A percentile compares a stretch with the other conserved stretches of the same genome.
Conservation (phyloP, 352 stramenopile genomes). For the Pythium folliculosum region DNA sequence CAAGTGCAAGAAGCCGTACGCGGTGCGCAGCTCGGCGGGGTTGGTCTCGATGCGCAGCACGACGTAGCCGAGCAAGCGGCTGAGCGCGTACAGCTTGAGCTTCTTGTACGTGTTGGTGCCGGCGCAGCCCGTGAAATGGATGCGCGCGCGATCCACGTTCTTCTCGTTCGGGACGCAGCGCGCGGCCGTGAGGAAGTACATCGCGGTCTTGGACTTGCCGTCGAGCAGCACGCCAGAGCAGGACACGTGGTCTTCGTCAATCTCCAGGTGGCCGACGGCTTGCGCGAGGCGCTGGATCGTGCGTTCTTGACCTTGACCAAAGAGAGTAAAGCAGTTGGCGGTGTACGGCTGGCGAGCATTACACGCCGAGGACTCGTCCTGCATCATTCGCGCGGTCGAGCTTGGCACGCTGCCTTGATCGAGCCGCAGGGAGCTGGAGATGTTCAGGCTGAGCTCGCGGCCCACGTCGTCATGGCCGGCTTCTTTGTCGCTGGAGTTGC, state of each 20-base stretch:
- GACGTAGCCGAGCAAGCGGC: conserved; percentile 30
- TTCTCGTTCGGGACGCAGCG: conserved; percentile 31
- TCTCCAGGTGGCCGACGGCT: conserved; percentile 2
- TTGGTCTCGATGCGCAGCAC: conserved; percentile 30
- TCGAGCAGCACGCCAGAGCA: conserved; percentile 32
- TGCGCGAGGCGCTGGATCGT: not conserved
- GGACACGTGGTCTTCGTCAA: not conserved
- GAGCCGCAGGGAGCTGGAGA: too few species aligned
- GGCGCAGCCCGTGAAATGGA: conserved; percentile 26
- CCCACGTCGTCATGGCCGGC: too few species aligned
- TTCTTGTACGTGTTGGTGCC: conserved; percentile 28
- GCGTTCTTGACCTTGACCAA: not conserved
- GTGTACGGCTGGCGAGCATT: not conserved
- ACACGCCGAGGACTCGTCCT: not conserved
- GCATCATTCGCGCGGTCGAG: not conserved
- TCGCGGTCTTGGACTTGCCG: conserved; percentile 13
- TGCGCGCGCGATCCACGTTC: conserved; percentile 12
- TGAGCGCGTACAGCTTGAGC: conserved; percentile 30
- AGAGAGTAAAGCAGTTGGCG: not conserved
- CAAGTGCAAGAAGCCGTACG: conserved; percentile 30
- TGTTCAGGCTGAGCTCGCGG: too few species aligned
- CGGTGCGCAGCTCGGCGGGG: conserved; percentile 15
- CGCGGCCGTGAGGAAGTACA: conserved; percentile 37
- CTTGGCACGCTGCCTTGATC: not conserved
- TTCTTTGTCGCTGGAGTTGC: too few species aligned